A percentile compares a stretch with the other conserved stretches of the same genome.
Conservation (phyloP, 768 basidiomycete genomes). For the Leccinum rimulosum region DNA sequence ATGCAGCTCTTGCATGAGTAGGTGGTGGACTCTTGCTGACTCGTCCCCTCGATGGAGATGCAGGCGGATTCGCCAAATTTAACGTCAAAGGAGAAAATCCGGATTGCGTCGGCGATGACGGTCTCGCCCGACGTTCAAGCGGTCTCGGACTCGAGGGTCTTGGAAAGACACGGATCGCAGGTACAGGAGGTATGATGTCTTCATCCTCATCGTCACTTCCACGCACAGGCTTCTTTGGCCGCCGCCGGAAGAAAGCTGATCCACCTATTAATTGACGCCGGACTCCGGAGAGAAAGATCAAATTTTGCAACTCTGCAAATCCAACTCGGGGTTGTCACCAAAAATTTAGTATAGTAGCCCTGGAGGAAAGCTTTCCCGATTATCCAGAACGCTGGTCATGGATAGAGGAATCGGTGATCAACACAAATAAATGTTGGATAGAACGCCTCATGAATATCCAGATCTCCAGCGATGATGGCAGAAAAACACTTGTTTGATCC, state of each 20-base stretch:
- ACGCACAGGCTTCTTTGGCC: conserved; percentile 24
- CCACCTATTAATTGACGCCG: too few relatives aligned
- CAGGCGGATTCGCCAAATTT: conserved; percentile 20
- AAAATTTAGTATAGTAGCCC: too few relatives aligned
- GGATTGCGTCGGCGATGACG: conserved; percentile 29
- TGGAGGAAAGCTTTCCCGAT: too few relatives aligned
- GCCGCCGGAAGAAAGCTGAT: conserved; percentile 31
- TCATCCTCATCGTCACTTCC: conserved; percentile 33
- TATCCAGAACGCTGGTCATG: too few relatives aligned
- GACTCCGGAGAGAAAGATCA: too few relatives aligned
- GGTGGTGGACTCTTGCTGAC: conserved; percentile 30
- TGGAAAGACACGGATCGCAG: conserved; percentile 27
- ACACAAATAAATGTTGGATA: too few relatives aligned
- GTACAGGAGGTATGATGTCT: conserved; percentile 29
- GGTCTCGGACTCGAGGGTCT: conserved; percentile 30
- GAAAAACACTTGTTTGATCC: too few relatives aligned
- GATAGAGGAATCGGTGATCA: too few relatives aligned
- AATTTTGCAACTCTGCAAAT: too few relatives aligned
- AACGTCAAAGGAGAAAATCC: conserved; percentile 29
- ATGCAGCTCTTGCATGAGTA: conserved; percentile 6
- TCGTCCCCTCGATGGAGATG: conserved; percentile 18
- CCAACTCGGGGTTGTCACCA: too few relatives aligned
- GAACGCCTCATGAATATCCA: too few relatives aligned
- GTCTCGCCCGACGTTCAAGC: conserved; percentile 23
- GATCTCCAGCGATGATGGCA: too few relatives aligned